These are phyloP conservation scores for Phytophthora brassicae DNA, from an alignment of 352 stramenopile species.

Conservation along the genomic window DNA sequence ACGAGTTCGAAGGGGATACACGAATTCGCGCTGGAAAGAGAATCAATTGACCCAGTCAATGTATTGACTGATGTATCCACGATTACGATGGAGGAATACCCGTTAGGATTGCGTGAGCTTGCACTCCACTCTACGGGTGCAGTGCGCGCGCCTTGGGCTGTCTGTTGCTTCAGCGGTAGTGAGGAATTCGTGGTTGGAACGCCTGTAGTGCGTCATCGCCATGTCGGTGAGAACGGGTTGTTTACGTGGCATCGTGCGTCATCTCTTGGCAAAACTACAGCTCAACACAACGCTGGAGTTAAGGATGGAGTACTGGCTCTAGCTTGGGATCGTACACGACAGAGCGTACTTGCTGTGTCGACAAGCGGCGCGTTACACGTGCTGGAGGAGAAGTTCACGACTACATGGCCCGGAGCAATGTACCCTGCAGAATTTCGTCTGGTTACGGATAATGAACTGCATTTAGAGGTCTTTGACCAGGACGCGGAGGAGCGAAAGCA, in stretches of 20 bases:
- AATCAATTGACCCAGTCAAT: not conserved
- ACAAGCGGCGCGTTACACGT: conserved; percentile 67
- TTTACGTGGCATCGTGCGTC: conserved; percentile 75
- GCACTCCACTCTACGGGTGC: conserved; percentile 65
- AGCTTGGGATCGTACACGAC: conserved; percentile 52
- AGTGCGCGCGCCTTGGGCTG: conserved; percentile 69
- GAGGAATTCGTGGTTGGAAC: conserved; percentile 73
- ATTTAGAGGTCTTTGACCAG: conserved; percentile 43
- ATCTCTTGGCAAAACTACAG: conserved; percentile 27
- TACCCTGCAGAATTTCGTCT: conserved; percentile 81
- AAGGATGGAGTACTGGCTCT: conserved; percentile 71
- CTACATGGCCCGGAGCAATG: conserved; percentile 80
- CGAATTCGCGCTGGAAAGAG: conserved; percentile 41
- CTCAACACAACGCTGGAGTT: conserved; percentile 76
- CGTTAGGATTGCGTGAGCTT: conserved; percentile 41
- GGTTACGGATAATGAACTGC: conserved; percentile 78
- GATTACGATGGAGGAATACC: conserved; percentile 1
- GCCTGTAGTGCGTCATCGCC: conserved; percentile 74
- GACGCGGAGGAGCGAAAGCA: conserved; percentile 37
- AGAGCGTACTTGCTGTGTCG: conserved; percentile 67
- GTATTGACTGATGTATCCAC: conserved; percentile 1
- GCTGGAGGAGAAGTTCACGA: conserved; percentile 74
- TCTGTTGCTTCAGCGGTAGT: conserved; percentile 69
- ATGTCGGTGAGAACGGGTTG: conserved; percentile 78
- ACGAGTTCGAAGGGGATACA: conserved; percentile 82